Evolutionary conservation across 768 basidiomycete species (phyloP).

Genomic region (Sistotremastrum suecicum): DNA sequence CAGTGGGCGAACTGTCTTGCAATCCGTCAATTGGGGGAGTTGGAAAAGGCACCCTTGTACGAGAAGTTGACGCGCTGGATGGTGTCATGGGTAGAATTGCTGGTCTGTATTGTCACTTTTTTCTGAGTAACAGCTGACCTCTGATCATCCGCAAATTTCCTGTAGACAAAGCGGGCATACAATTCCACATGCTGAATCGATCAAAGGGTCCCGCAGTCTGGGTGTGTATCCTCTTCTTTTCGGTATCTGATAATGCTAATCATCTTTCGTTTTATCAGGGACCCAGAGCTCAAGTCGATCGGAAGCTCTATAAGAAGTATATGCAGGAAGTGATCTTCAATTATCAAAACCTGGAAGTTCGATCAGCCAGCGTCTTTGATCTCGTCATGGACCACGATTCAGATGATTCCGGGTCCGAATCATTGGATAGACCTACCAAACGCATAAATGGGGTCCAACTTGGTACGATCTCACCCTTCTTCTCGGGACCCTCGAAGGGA

Average conservation of each 20-base stretch:
- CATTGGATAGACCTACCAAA: slow-evolving; percentile 12
- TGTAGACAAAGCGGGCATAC: slow-evolving; percentile 75
- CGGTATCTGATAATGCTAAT: background rate
- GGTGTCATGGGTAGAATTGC: slow-evolving; percentile 75
- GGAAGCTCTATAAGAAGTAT: slow-evolving; percentile 66
- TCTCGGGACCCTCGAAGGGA: background rate
- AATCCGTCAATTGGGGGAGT: slow-evolving; percentile 89
- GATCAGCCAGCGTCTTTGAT: slow-evolving; percentile 66
- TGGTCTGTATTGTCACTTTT: slow-evolving; percentile 31
- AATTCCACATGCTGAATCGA: slow-evolving; percentile 74
- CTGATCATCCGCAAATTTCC: background rate
- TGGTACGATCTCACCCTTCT: slow-evolving; percentile 23
- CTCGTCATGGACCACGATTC: slow-evolving; percentile 43
- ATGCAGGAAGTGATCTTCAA: slow-evolving; percentile 59
- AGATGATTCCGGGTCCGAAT: slow-evolving; percentile 5
- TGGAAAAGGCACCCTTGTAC: slow-evolving; percentile 84
- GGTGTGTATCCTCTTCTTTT: slow-evolving; percentile 31
- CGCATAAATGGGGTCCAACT: slow-evolving; percentile 52
- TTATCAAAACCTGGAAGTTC: slow-evolving; percentile 58
- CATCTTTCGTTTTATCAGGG: slow-evolving; percentile 35
- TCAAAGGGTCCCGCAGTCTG: slow-evolving; percentile 85
- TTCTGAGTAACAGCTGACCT: background rate
- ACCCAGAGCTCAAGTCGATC: slow-evolving; percentile 78
- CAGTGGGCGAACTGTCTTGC: slow-evolving; percentile 75
- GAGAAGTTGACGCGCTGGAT: slow-evolving; percentile 83